Conservation (phyloP, 129 eudicot species). For the Erigeron canadensis region DNA sequence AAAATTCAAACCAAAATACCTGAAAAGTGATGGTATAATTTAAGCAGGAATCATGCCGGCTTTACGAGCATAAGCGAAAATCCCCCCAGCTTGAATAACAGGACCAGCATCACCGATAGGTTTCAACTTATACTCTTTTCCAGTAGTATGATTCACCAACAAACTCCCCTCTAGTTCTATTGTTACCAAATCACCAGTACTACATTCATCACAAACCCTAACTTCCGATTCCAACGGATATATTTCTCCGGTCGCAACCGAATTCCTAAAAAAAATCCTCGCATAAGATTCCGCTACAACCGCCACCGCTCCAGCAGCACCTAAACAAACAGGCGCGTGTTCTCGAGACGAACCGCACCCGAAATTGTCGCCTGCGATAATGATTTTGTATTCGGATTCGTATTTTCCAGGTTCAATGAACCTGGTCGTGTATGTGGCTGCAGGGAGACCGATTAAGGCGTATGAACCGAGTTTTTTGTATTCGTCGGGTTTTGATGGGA, state of each 20-base stretch:
- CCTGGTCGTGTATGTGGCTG: slow-evolving; percentile 49
- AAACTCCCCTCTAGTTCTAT: slow-evolving; percentile 64
- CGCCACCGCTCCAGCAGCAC: slow-evolving; percentile 81
- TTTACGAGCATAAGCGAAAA: slow-evolving; percentile 85
- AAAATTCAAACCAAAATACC: no score
- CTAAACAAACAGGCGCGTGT: slow-evolving; percentile 96
- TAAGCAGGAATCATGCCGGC: slow-evolving; percentile 90
- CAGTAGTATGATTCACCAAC: slow-evolving; percentile 84
- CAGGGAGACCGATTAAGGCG: slow-evolving; percentile 76
- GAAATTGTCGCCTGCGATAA: slow-evolving; percentile 84
- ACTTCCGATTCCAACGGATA: slow-evolving; percentile 85
- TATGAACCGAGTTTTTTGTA: slow-evolving; percentile 91
- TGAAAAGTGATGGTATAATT: no score
- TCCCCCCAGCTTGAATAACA: slow-evolving; percentile 97
- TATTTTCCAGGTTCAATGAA: slow-evolving; percentile 50
- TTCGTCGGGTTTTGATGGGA: slow-evolving; percentile 92
- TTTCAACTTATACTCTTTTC: slow-evolving; percentile 80
- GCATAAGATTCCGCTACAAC: slow-evolving; percentile 97
- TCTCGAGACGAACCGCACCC: slow-evolving; percentile 98
- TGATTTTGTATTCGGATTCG: slow-evolving; percentile 59
- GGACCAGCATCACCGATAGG: slow-evolving; percentile 99
- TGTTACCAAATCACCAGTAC: slow-evolving; percentile 80
- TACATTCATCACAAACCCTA: slow-evolving; percentile 91
- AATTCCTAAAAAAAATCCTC: slow-evolving; percentile 88
- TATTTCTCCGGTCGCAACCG: slow-evolving; percentile 91